A percentile compares a stretch with the other conserved stretches of the same genome.
These are phyloP conservation scores for Rhizophlyctis rosea DNA, from an alignment of 192 early-diverging fungal genomes.

Conservation along the genomic window DNA sequence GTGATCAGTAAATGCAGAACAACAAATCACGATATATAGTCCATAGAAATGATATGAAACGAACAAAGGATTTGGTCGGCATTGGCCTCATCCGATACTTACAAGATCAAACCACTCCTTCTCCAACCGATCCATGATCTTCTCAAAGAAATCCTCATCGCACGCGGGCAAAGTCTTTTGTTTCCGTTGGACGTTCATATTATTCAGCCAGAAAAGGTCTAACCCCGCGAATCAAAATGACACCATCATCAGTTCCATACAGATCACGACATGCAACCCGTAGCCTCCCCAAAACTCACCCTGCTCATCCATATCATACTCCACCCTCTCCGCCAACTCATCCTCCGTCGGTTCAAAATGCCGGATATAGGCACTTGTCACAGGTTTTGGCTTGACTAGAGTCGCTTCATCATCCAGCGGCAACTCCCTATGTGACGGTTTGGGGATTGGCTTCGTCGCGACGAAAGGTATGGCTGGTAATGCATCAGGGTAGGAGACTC, in stretches of 20 bases:
- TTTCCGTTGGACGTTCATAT: slow-evolving; percentile 64
- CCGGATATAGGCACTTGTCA: slow-evolving; percentile 12
- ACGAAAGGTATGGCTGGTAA: neutral
- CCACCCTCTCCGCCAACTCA: slow-evolving; percentile 55
- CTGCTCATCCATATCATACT: slow-evolving; percentile 99
- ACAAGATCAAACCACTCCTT: slow-evolving; percentile 97
- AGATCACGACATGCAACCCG: neutral
- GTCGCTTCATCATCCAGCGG: neutral
- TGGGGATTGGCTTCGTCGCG: slow-evolving; percentile 1
- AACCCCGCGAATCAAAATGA: too few species aligned
- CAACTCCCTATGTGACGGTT: neutral
- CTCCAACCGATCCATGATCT: slow-evolving; percentile 84
- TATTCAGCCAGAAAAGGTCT: slow-evolving; percentile 74
- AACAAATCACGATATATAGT: neutral
- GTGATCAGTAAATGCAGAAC: neutral
- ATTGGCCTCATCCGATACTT: slow-evolving; percentile 17
- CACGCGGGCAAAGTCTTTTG: slow-evolving; percentile 51
- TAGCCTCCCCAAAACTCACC: slow-evolving; percentile 29
- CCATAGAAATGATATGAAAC: neutral
- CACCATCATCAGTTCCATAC: neutral
- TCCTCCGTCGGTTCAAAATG: slow-evolving; percentile 44
- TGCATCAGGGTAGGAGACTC: neutral
- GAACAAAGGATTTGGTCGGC: neutral
- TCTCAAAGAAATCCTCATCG: slow-evolving; percentile 70
- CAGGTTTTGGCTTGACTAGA: neutral